Percentiles rank a stretch among this genome's conserved stretches.
Evolutionary conservation across 129 eudicot genomes (phyloP).

Genomic region (Chrysanthemum seticuspe): DNA sequence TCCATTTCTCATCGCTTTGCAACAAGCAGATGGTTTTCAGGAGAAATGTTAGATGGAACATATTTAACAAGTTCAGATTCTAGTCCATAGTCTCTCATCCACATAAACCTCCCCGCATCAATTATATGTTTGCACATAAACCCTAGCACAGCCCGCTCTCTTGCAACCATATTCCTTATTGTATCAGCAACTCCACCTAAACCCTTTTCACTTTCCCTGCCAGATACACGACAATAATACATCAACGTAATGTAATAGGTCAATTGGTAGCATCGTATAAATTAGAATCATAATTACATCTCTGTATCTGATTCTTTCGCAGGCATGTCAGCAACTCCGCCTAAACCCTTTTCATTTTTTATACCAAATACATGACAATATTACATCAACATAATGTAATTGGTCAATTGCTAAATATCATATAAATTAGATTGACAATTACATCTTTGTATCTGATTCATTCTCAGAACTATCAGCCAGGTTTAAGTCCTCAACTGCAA

Average conservation of each 20-base stretch:
- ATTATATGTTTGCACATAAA: constrained; percentile 97
- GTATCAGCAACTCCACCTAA: constrained; percentile 41
- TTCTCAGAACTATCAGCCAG: constrained; percentile 40
- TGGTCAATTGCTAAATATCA: background rate
- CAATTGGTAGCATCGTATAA: background rate
- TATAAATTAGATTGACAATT: background rate
- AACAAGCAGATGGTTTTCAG: constrained; percentile 77
- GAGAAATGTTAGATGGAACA: constrained; percentile 75
- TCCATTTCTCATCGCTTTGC: constrained; percentile 32
- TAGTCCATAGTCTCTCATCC: constrained; percentile 61
- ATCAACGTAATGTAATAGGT: background rate
- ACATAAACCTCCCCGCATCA: constrained; percentile 75
- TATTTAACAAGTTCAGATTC: constrained; percentile 68
- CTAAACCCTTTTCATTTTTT: constrained; percentile 27
- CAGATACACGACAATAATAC: background rate
- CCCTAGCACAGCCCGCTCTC: constrained; percentile 72
- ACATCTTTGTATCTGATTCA: constrained; percentile 37
- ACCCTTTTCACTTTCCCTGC: constrained; percentile 29
- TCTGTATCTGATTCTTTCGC: constrained; percentile 35
- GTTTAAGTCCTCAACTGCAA: constrained; percentile 90
- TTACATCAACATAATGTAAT: background rate
- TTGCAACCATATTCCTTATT: constrained; percentile 49
- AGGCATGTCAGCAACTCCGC: constrained; percentile 45
- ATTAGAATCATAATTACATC: constrained; percentile 19
- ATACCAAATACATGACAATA: constrained; percentile 7